These are phyloP conservation scores for Turnera subulata DNA, from an alignment of 345 rosid genomes.

Conservation along the genomic window DNA sequence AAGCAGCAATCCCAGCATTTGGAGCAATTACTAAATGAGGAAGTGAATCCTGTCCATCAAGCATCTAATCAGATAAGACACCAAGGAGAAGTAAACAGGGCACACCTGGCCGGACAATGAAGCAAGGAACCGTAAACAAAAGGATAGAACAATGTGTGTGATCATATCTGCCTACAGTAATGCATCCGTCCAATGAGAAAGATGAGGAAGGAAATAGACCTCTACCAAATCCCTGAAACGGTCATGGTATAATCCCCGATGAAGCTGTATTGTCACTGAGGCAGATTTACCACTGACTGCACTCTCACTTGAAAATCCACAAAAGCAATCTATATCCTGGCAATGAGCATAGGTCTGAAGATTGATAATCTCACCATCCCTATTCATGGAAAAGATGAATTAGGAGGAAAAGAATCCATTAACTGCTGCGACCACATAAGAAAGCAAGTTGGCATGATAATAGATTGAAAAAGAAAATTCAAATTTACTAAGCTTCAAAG, in stretches of 20 bases:
- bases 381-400: too few species aligned
- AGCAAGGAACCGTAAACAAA: conserved; percentile 3
- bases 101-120: not conserved
- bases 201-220: conserved; percentile 21
- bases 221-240: conserved; percentile 51
- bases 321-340: conserved; percentile 51
- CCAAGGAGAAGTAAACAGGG: not conserved
- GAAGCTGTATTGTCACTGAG: conserved; percentile 49
- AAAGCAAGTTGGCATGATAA: too few species aligned
- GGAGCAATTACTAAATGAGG: conserved; percentile 77
- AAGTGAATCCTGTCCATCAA: conserved; percentile 46
- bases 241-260: conserved; percentile 76
- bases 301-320: conserved; percentile 38
- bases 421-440: too few species aligned
- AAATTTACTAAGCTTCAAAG: conserved; percentile 10
- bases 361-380: conserved; percentile 63
- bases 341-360: conserved; percentile 46
- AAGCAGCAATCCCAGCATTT: conserved; percentile 88
- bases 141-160: not conserved
- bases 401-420: conserved; percentile 1
- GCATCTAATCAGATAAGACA: not conserved
- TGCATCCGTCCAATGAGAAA: too few species aligned
- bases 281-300: conserved; percentile 23
- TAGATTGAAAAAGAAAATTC: too few species aligned
- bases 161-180: not conserved